phyloP scores from a whole-genome alignment of 2,329 filamentous ascomycete species.

The Fusarium anguioides region DNA sequence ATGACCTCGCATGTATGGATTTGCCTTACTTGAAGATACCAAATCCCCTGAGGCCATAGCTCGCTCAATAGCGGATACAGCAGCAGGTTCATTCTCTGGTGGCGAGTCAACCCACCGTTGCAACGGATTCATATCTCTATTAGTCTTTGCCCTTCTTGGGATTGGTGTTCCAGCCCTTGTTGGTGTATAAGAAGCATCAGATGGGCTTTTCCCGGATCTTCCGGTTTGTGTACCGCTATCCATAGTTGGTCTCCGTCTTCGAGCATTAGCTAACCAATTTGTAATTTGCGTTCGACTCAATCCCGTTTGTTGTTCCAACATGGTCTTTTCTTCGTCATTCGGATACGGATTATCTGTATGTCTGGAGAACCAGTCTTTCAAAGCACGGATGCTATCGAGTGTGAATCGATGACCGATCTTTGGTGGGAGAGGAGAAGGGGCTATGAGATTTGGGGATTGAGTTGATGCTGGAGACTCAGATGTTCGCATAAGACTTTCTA shows the following conservation, averaged over 20 bases:
- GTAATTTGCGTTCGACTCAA: constrained; percentile 82
- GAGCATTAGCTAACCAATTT: constrained; percentile 89
- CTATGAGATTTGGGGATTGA: neutral
- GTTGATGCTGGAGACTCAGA: neutral
- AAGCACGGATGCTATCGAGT: constrained; percentile 51
- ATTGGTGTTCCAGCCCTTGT: constrained; percentile 61
- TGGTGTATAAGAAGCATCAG: constrained; percentile 50
- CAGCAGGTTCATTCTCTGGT: constrained; percentile 49
- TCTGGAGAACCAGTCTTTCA: constrained; percentile 82
- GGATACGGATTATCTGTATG: constrained; percentile 85
- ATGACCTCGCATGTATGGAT: constrained; percentile 52
- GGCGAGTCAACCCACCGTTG: constrained; percentile 51
- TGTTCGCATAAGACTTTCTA: neutral
- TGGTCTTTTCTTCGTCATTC: constrained; percentile 81
- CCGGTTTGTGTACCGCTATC: constrained; percentile 42
- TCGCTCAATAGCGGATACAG: constrained; percentile 46
- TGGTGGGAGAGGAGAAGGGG: neutral
- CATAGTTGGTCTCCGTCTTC: constrained; percentile 75
- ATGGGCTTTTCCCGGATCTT: neutral
- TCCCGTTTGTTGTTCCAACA: constrained; percentile 77
- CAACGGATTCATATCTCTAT: constrained; percentile 40
- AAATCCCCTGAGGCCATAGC: constrained; percentile 40
- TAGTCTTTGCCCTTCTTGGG: constrained; percentile 49
- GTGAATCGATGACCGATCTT: constrained; percentile 33
- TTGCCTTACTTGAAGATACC: constrained; percentile 4